phyloP scores from a whole-genome alignment of 306 rosid genomes.

The Inga laurina region DNA sequence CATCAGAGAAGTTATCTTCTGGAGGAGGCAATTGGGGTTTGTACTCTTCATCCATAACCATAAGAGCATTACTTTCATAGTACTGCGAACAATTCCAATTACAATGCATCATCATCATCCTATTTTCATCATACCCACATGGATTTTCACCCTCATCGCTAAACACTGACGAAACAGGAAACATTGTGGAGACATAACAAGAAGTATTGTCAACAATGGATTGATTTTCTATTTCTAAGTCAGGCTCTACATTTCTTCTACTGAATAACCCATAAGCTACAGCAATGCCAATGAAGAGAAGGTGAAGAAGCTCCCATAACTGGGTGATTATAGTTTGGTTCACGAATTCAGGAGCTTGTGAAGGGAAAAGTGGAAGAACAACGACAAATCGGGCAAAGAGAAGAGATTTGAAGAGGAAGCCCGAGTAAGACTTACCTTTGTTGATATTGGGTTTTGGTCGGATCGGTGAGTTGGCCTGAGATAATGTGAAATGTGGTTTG shows the following conservation, averaged over 20 bases:
- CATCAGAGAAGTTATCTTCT: slow-evolving; percentile 35
- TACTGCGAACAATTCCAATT: slow-evolving; percentile 44
- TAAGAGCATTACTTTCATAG: slow-evolving; percentile 43
- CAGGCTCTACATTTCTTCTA: slow-evolving; percentile 51
- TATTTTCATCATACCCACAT: slow-evolving; percentile 53
- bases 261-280: slow-evolving; percentile 71
- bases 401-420: slow-evolving; percentile 51
- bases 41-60: slow-evolving; percentile 55
- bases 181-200: slow-evolving; percentile 65
- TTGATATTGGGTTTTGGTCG: slow-evolving; percentile 29
- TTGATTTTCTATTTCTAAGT: slow-evolving; percentile 40
- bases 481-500: slow-evolving; percentile 46
- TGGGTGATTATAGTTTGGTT: slow-evolving; percentile 48
- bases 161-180: slow-evolving; percentile 55
- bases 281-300: slow-evolving; percentile 65
- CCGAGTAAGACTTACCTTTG: slow-evolving; percentile 42
- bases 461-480: slow-evolving; percentile 29
- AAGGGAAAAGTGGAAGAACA: slow-evolving; percentile 67
- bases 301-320: slow-evolving; percentile 72
- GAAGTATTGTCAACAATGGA: slow-evolving; percentile 42
- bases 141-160: slow-evolving; percentile 55
- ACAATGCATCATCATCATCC: slow-evolving; percentile 33
- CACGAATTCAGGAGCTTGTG: slow-evolving; percentile 87
- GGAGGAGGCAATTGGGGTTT: slow-evolving; percentile 38
- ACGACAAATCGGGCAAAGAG: slow-evolving; percentile 41